Conservation (phyloP, 2,329 filamentous ascomycete species). For the Fusarium solani-melongenae region DNA sequence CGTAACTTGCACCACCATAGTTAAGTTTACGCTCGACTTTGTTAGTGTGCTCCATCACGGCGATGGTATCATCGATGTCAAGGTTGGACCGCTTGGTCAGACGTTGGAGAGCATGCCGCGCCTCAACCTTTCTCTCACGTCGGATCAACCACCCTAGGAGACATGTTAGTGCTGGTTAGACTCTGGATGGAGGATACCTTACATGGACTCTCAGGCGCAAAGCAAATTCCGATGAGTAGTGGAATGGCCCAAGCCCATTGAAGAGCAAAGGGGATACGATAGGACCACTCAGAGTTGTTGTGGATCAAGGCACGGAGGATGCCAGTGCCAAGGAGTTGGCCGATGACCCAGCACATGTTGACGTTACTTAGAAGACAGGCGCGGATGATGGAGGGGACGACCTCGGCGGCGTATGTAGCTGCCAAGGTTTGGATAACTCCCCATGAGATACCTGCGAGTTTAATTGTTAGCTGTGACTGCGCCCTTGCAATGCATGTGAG, state of each 20-base stretch:
- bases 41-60: constrained; percentile 55
- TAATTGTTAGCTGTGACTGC: background rate
- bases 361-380: constrained; percentile 52
- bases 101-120: constrained; percentile 45
- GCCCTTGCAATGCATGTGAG: too few relatives aligned
- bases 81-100: constrained; percentile 46
- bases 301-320: constrained; percentile 49
- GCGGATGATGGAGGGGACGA: constrained; percentile 45
- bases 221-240: constrained; percentile 48
- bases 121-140: constrained; percentile 47
- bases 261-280: constrained; percentile 51
- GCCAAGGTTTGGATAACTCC: constrained; percentile 51
- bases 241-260: constrained; percentile 56
- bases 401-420: constrained; percentile 55
- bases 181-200: background rate
- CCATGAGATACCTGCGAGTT: constrained; percentile 46
- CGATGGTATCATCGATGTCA: constrained; percentile 56
- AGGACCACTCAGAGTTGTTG: constrained; percentile 43
- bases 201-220: constrained; percentile 57
- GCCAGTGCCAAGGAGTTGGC: constrained; percentile 51
- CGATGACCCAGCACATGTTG: constrained; percentile 57
- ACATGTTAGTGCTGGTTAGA: background rate
- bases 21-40: constrained; percentile 54
- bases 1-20: constrained; percentile 46
- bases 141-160: constrained; percentile 51